phyloP scores from a whole-genome alignment of 2,329 filamentous ascomycete species.

The Colletotrichum orbiculare region DNA sequence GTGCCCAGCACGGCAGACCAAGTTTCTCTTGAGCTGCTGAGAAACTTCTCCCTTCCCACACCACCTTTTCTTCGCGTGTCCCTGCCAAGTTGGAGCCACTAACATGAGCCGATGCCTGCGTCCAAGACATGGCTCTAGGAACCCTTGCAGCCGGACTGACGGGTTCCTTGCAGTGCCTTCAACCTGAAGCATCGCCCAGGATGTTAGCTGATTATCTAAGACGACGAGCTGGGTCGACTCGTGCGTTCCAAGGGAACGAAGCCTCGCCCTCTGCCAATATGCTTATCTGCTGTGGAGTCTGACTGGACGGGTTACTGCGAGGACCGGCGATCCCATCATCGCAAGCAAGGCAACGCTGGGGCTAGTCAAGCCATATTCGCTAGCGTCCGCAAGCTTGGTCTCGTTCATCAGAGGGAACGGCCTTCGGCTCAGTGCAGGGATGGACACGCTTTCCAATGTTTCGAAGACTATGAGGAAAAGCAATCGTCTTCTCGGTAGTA shows the following conservation, averaged over 20 bases:
- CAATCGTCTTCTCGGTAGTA: slow-evolving; percentile 1
- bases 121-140: slow-evolving; percentile 25
- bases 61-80: slow-evolving; percentile 2
- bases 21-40: slow-evolving; percentile 12
- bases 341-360: slow-evolving; percentile 17
- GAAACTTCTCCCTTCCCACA: slow-evolving; percentile 14
- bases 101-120: slow-evolving; percentile 24
- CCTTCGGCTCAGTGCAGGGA: slow-evolving; percentile 25
- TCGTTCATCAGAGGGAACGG: slow-evolving; percentile 3
- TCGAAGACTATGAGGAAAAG: slow-evolving; percentile 22
- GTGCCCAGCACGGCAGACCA: background rate
- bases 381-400: slow-evolving; percentile 28
- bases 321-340: slow-evolving; percentile 5
- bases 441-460: slow-evolving; percentile 25
- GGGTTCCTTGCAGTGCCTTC: slow-evolving; percentile 31
- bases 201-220: slow-evolving; percentile 6
- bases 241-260: slow-evolving; percentile 3
- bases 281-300: slow-evolving; percentile 11
- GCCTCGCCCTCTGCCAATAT: background rate
- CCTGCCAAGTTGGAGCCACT: slow-evolving; percentile 25
- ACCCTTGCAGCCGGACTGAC: slow-evolving; percentile 30
- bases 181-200: slow-evolving; percentile 25
- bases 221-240: slow-evolving; percentile 3
- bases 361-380: slow-evolving; percentile 34
- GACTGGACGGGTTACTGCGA: slow-evolving; percentile 19